Base-by-base conservation (phyloP, 2,329 filamentous ascomycete species). In the Colletotrichum caudatum region DNA sequence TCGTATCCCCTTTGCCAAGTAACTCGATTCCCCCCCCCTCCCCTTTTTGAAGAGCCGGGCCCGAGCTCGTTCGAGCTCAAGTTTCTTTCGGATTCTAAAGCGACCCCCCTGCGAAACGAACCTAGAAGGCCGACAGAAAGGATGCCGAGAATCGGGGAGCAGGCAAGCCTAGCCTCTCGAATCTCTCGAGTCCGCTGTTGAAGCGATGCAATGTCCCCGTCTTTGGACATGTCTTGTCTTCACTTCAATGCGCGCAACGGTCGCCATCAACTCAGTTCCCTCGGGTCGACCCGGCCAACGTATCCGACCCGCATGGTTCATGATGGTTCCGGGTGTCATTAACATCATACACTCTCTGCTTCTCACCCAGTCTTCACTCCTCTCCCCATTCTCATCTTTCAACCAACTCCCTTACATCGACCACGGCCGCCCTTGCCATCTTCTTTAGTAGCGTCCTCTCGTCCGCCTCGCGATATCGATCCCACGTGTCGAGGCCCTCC, bases 401-500 rank as follows among this genome's bases (percentile, higher is more conserved):
- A 62, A 89, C 82, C 79, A 88, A 81, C n/a, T 81, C 78, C 74
- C 83, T 84, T 20, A 88, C 87, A 77, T 90, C 88, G 14, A 76
- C 83, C 20, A 98, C 95, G 0, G 91, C 94, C 51, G 91, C 89
- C 77, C 95, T 88, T 2, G 94, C 93, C 81, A 95, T 91, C 83
- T 92, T 94, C 87, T 99, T 99, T 80, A 99, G 82, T 76, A 96
- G 84, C 7, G 87, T 88, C 82, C 94, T 92, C 84, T 94, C 92
- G 75, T 97, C 94, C 2, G 92, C 93, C 84, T 98, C 96, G 18
- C 95, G 87, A 80, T 93, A 98, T 78, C 87, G 89, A 75, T 94
- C 93, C 93, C 94, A 97, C 48, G 91, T 90, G 79, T 95, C 95
- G 75, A 97, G 80, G 0, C 93, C 95, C 78, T 97, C 95, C 77